Evolutionary conservation across 2,329 filamentous ascomycete species (phyloP).

Genomic region (Mariannaea sp.): DNA sequence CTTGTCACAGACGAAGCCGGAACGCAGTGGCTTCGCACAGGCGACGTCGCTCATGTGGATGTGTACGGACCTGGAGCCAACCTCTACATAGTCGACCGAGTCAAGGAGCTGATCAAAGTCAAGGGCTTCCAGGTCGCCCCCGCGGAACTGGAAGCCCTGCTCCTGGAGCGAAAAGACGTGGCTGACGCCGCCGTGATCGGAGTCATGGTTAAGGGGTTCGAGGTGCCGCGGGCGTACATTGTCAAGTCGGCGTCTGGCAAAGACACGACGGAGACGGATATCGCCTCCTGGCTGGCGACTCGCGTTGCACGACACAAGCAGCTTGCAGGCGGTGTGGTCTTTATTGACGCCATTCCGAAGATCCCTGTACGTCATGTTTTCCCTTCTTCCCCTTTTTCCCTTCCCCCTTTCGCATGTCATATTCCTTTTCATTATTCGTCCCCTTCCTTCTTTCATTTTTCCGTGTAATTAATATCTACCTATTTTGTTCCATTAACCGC

Average conservation of each 20-base stretch:
- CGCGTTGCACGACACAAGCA: conserved; percentile 69
- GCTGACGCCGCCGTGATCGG: conserved; percentile 70
- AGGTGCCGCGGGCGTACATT: conserved; percentile 67
- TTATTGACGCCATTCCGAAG: conserved; percentile 67
- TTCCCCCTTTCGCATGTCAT: not conserved
- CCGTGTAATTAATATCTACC: too few species aligned
- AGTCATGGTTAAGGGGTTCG: conserved; percentile 57
- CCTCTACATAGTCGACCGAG: conserved; percentile 74
- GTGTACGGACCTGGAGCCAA: conserved; percentile 56
- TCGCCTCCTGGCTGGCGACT: conserved; percentile 66
- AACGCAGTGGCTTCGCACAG: conserved; percentile 72
- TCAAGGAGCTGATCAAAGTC: conserved; percentile 68
- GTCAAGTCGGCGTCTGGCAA: conserved; percentile 42
- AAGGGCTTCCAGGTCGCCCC: conserved; percentile 64
- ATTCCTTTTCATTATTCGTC: too few species aligned
- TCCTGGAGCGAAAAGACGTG: conserved; percentile 50
- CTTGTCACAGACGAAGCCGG: conserved; percentile 52
- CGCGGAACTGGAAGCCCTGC: conserved; percentile 51
- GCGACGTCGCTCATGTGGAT: conserved; percentile 72
- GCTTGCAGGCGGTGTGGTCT: conserved; percentile 70
- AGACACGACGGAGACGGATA: conserved; percentile 47
- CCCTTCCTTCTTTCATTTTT: too few species aligned
- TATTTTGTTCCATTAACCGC: too few species aligned
- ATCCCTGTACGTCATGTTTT: conserved; percentile 57
- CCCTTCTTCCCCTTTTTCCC: not conserved